Evolutionary conservation across 352 stramenopile species (phyloP), one percentile per base, ranked within the genome.

Genomic region (Phytophthora lateralis): DNA sequence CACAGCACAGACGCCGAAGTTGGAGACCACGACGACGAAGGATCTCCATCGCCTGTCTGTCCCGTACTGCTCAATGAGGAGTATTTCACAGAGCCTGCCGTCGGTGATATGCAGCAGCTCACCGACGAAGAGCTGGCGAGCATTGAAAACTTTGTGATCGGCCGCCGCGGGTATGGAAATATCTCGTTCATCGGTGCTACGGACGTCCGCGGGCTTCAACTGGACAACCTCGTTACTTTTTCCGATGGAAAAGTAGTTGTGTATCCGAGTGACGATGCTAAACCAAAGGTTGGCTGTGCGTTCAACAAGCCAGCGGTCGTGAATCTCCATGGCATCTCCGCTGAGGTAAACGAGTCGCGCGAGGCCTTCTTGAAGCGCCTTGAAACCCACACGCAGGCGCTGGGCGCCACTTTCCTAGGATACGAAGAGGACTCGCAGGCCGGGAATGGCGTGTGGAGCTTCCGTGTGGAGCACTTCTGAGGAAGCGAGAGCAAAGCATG

Each of bases 231-330:
- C 34, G 63, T 87, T 15, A 24, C 37, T 1, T 82, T 87, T 52
- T 70, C 63, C 6, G 46, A 63, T 8, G 57, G 54, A 51, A 66
- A 79, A 47, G 63, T 87, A 14, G 63, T 80, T 21, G 77, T 87
- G 30, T 86, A 87, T 27, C 68, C 71, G 11, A 56, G 80, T 20
- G 66, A 82, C 26, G 49, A 63, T 20, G 54, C 20, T n/a, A 86
- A 86, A 30, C 77, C 78, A 14, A 47, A 35, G 10, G 58, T 84
- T 4, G 77, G 76, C 6, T 39, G 32, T 9, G 73, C 41, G 3
- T 41, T 86, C 12, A 87, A 87, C 59, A 85, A 83, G 39, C 70
- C 73, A 39, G 77, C 77, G 29, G 62, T 82, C 46, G 45, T 87
- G 12, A 51, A 72, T 12, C 57, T 86, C 17, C 24, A 63, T 12